phyloP scores from a whole-genome alignment of 495 filamentous ascomycete genomes.

The Neurospora pannonica region DNA sequence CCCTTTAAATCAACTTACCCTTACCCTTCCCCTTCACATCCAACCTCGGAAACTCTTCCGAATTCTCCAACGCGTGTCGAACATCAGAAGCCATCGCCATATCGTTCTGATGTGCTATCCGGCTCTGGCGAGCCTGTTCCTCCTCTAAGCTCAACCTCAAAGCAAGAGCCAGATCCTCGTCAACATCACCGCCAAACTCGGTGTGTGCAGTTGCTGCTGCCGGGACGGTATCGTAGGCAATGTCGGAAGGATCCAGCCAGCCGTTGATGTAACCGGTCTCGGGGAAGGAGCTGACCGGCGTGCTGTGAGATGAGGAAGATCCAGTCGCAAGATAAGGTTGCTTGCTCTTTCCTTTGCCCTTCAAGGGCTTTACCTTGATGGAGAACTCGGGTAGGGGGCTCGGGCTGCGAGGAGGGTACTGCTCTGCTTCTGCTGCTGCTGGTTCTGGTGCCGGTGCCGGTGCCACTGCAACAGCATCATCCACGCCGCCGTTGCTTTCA shows the following conservation, averaged over 20 bases:
- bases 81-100: constrained; percentile 8
- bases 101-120: neutral
- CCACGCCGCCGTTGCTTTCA: constrained; percentile 31
- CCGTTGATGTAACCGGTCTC: neutral
- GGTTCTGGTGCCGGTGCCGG: neutral
- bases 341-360: constrained; percentile 20
- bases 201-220: constrained; percentile 10
- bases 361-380: constrained; percentile 42
- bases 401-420: constrained; percentile 15
- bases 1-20: constrained; percentile 22
- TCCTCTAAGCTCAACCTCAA: constrained; percentile 78
- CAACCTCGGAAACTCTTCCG: constrained; percentile 52
- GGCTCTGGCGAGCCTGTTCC: constrained; percentile 41
- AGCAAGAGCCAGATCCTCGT: constrained; percentile 76
- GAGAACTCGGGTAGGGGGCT: constrained; percentile 26
- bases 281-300: constrained; percentile 12
- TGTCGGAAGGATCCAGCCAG: neutral
- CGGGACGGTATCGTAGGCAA: constrained; percentile 12
- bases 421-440: constrained; percentile 10
- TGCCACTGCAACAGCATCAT: constrained; percentile 23
- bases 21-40: constrained; percentile 29
- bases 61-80: constrained; percentile 14
- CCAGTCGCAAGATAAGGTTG: constrained; percentile 27
- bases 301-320: constrained; percentile 25
- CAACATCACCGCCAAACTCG: constrained; percentile 18